These are phyloP conservation scores for Metrosideros polymorpha DNA, from an alignment of 441 rosid species.

Conservation along the genomic window DNA sequence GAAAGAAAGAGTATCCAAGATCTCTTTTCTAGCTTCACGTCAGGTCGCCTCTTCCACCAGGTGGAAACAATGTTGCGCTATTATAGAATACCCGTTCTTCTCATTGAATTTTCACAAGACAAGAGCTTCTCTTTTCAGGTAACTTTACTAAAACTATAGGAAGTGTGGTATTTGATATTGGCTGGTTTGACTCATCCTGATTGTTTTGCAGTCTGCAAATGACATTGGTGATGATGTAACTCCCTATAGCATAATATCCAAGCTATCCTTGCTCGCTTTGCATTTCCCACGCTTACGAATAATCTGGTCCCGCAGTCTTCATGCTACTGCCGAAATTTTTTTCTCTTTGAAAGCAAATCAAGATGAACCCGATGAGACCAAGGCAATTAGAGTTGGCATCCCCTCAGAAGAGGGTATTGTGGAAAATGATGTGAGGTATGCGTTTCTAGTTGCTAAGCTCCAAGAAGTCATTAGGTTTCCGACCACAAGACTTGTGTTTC, in stretches of 20 bases:
- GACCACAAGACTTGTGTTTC: neutral
- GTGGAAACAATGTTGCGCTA: constrained; percentile 87
- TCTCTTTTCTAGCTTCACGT: constrained; percentile 87
- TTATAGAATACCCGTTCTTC: constrained; percentile 89
- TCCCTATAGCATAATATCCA: constrained; percentile 79
- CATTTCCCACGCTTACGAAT: constrained; percentile 89
- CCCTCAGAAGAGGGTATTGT: constrained; percentile 92
- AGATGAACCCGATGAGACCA: constrained; percentile 81
- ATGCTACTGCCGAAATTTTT: constrained; percentile 94
- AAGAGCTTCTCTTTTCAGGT: constrained; percentile 99
- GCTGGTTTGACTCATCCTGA: neutral
- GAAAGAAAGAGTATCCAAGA: constrained; percentile 96
- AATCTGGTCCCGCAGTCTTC: constrained; percentile 94
- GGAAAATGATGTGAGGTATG: constrained; percentile 82
- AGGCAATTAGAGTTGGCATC: constrained; percentile 82
- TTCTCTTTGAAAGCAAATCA: constrained; percentile 80
- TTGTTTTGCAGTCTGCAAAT: constrained; percentile 65
- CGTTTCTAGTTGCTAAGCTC: neutral
- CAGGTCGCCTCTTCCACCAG: constrained; percentile 93
- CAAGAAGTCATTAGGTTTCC: neutral
- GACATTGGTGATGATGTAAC: constrained; percentile 95
- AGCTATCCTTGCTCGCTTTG: constrained; percentile 77
- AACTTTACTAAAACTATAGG: neutral
- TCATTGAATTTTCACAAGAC: constrained; percentile 94
- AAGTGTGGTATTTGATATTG: neutral